phyloP scores from a whole-genome alignment of 208 protist species.

The Dictyostelium gargantuum region DNA sequence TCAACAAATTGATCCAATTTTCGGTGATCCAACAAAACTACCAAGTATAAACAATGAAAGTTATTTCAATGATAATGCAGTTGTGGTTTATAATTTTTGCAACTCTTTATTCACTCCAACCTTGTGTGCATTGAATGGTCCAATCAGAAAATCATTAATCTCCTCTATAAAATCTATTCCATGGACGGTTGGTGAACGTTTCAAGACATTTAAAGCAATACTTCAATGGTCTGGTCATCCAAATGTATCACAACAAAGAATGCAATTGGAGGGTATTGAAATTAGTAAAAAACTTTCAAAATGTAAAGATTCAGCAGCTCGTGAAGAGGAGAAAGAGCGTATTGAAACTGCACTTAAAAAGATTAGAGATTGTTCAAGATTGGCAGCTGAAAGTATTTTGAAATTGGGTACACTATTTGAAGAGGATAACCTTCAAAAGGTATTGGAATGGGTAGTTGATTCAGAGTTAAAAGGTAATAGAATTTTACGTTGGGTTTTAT shows the following conservation, averaged over 20 bases:
- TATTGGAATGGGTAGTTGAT: conserved; percentile 42
- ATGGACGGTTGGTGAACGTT: conserved; percentile 57
- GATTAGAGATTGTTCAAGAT: conserved; percentile 24
- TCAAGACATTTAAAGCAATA: conserved; percentile 39
- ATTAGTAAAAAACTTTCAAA: conserved; percentile 26
- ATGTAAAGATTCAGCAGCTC: not conserved
- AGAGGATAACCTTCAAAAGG: not conserved
- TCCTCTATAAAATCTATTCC: not conserved
- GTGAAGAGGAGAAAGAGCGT: conserved; percentile 12
- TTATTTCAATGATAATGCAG: conserved; percentile 55
- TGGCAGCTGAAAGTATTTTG: conserved; percentile 12
- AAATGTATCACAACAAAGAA: conserved; percentile 13
- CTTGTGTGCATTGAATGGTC: conserved; percentile 2
- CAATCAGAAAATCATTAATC: conserved; percentile 30
- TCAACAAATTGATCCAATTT: conserved; percentile 59
- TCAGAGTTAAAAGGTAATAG: conserved; percentile 54
- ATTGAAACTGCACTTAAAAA: conserved; percentile 10
- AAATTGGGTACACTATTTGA: conserved; percentile 30
- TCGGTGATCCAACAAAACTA: conserved; percentile 46
- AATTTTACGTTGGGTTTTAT: conserved; percentile 45
- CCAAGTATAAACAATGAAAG: not conserved
- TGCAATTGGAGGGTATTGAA: conserved; percentile 32
- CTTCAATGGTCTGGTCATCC: conserved; percentile 44
- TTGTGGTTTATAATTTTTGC: conserved; percentile 49
- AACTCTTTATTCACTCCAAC: conserved; percentile 26